Conservation (phyloP, 441 rosid genomes). For the Populus tomentosa region DNA sequence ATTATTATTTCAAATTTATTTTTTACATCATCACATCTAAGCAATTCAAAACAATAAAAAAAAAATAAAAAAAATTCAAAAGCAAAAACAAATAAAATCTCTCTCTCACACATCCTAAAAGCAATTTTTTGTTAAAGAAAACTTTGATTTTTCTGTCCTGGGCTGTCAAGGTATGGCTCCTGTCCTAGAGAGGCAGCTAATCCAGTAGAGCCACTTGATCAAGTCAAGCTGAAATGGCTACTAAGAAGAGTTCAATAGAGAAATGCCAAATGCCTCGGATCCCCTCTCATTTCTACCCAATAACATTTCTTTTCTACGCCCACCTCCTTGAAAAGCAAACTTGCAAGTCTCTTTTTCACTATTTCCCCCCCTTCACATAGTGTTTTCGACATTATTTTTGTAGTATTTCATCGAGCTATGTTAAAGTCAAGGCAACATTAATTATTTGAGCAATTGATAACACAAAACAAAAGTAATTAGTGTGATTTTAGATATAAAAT, state of each 20-base stretch:
- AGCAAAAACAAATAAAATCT: too few relatives aligned
- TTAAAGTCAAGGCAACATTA: background rate
- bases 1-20: too few relatives aligned
- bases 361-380: background rate
- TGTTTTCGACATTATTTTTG: background rate
- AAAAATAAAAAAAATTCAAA: too few relatives aligned
- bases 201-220: background rate
- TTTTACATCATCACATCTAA: too few relatives aligned
- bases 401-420: background rate
- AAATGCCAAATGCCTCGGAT: conserved; percentile 13
- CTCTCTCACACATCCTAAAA: background rate
- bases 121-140: background rate
- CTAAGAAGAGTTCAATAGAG: background rate
- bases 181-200: background rate
- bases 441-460: too few relatives aligned
- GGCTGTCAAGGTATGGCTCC: conserved; percentile 18
- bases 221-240: conserved; percentile 13
- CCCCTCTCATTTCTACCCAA: background rate
- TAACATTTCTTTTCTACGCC: background rate
- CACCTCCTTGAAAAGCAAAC: background rate
- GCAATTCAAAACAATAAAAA: too few relatives aligned
- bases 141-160: background rate
- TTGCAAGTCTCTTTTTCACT: background rate
- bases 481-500: too few relatives aligned
- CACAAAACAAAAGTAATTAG: too few relatives aligned